Evolutionary conservation across 768 basidiomycete species (phyloP), one percentile per base, ranked within the genome.

Genomic region (Mycena galopus): DNA sequence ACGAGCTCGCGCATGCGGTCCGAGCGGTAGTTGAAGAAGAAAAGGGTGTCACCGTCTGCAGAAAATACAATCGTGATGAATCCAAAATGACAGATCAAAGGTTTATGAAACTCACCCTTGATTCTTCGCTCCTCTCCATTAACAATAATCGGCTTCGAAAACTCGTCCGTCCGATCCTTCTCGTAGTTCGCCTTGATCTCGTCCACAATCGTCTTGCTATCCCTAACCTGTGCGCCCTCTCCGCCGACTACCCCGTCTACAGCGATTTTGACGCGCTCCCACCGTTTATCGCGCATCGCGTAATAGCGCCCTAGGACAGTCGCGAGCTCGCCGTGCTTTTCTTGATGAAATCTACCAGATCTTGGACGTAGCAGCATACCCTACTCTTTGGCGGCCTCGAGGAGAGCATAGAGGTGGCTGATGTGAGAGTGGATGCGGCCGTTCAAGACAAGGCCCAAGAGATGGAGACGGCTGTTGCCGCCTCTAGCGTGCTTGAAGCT

Each of bases 21-120:
- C 0, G 96, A 97, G 72, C 97, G 92, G 82, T 98, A 98, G 86
- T 98, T 98, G 91, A 97, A 98, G 85, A 94, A 91, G 89, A 97
- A 98, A 4, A 98, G 79, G 0, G 96, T 97, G 81, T 98, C 96
- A 51, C 85, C 88, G 69, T 96, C 95, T 95, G 23, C 88, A 14
- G 14, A 37, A 37, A 37, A 37, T 2, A n/a, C n/a, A n/a, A n/a
- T n/a, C n/a, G n/a, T n/a, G n/a, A n/a, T n/a, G n/a, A n/a, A n/a
- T n/a, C n/a, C n/a, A n/a, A n/a, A 37, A 37, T 11, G 35, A 37
- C 10, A 16, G 35, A 35, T 11, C 10, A 44, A 4, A 17, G 42
- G 19, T 7, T 17, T 1, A 21, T 7, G 19, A 44, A 44, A 81
- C 86, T 59, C 75, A 93, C 94, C 93, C 82, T 96, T 93, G 78